These are phyloP conservation scores for Suillus occidentalis DNA, from an alignment of 768 basidiomycete genomes.

Conservation along the genomic window DNA sequence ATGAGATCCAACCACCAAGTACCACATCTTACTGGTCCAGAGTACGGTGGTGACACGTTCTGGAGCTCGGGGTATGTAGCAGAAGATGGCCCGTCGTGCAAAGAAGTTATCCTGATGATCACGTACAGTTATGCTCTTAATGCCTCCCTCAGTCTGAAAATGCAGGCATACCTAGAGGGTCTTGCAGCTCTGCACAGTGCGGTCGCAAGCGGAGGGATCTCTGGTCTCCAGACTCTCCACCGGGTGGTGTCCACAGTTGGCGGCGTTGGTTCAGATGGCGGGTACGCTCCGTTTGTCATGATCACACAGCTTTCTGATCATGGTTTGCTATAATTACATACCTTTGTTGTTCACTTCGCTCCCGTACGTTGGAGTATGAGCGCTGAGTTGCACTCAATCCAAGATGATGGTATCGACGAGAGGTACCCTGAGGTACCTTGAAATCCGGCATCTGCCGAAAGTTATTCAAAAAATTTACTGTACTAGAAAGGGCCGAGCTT, in stretches of 20 bases:
- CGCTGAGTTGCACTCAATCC: too few relatives aligned
- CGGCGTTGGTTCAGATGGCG: too few relatives aligned
- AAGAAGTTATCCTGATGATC: conserved; percentile 10
- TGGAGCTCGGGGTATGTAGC: conserved; percentile 70
- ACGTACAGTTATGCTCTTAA: conserved; percentile 68
- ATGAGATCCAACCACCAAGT: conserved; percentile 78
- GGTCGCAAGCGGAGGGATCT: conserved; percentile 75
- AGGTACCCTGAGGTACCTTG: too few relatives aligned
- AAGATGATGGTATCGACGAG: too few relatives aligned
- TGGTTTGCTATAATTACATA: too few relatives aligned
- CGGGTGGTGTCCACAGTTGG: conserved; percentile 36
- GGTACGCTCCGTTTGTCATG: too few relatives aligned
- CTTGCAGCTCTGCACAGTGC: conserved; percentile 74
- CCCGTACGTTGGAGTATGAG: too few relatives aligned
- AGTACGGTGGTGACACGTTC: conserved; percentile 75
- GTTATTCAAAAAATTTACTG: too few relatives aligned
- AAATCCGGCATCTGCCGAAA: too few relatives aligned
- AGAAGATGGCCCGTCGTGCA: not conserved
- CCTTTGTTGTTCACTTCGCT: too few relatives aligned
- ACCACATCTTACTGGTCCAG: conserved; percentile 69
- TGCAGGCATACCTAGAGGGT: conserved; percentile 77
- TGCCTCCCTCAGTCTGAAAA: conserved; percentile 71
- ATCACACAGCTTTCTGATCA: too few relatives aligned
- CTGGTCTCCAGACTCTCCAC: conserved; percentile 63
- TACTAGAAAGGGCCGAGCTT: too few relatives aligned